These are phyloP conservation scores for Biscogniauxia sp. DNA, from an alignment of 2,329 filamentous ascomycete genomes.

Conservation along the genomic window DNA sequence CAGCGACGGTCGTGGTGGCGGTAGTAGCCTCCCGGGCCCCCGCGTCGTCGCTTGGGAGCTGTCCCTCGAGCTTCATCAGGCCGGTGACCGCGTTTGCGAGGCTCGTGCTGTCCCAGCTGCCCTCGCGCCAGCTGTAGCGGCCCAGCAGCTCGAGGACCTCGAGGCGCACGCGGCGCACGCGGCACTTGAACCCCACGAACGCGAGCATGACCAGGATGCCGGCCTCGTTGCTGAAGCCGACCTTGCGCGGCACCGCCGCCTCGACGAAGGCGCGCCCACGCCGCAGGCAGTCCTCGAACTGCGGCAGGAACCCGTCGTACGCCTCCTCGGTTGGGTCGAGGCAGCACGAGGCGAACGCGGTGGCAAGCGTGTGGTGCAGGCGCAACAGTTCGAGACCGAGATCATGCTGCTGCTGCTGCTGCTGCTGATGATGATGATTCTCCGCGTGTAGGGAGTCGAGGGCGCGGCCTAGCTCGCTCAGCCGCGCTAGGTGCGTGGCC, in stretches of 20 bases:
- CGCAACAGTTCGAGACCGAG: constrained; percentile 18
- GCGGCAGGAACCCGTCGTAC: constrained; percentile 24
- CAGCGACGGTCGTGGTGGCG: too few relatives aligned
- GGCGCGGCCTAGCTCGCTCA: constrained; percentile 18
- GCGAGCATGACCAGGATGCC: constrained; percentile 23
- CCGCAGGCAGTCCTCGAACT: constrained; percentile 23
- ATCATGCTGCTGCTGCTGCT: constrained; percentile 7
- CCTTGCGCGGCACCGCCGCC: background rate
- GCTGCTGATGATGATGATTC: background rate
- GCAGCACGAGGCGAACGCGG: constrained; percentile 23
- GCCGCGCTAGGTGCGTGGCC: constrained; percentile 12
- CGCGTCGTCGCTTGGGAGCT: constrained; percentile 1
- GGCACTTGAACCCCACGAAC: constrained; percentile 26
- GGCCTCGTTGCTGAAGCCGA: constrained; percentile 27
- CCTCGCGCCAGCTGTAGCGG: constrained; percentile 21
- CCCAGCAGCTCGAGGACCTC: constrained; percentile 19
- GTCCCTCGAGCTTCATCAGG: constrained; percentile 24
- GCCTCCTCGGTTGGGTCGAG: constrained; percentile 24
- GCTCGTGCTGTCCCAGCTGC: constrained; percentile 25
- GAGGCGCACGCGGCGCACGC: constrained; percentile 13
- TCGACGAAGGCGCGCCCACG: constrained; percentile 12
- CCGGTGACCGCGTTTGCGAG: constrained; percentile 17
- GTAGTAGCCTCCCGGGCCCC: background rate
- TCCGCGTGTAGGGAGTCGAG: constrained; percentile 6
- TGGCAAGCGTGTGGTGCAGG: constrained; percentile 19